Base-by-base conservation (phyloP, 1,284 basidiomycete genomes). In the Marasmius fiardii region DNA sequence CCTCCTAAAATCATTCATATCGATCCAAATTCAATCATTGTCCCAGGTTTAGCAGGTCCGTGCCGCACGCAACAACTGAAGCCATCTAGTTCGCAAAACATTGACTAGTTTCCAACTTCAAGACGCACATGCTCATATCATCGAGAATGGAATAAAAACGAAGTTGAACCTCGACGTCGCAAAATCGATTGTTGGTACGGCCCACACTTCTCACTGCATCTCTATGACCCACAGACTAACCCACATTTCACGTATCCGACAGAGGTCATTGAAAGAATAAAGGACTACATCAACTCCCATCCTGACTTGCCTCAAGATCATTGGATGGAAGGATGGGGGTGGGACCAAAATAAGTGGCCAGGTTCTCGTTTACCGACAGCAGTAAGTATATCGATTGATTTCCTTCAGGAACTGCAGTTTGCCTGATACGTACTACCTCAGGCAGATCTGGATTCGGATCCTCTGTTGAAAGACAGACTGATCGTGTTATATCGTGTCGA, bases 241-340 rank as follows among this genome's bases (percentile, higher is more conserved):
- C 4, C 11, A 20, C 16, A 8, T 20, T 51, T 21, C 34, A 23
- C 4, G 28, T 31, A 4, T 31, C 28, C 18, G 20, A 33, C 12
- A 60, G 59, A 62, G 28, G 53, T 60, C 10, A 52, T 60, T 21
- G 55, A 60, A 24, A 75, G 77, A 4, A 73, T 94, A 20, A 87
- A 88, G 58, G 61, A 67, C 0, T 90, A 91, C 62, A 80, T 93
- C 48, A 63, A 71, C 2, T 67, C 75, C 4, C 79, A 83, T 55
- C 80, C 85, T 0, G 79, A 83, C 45, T 65, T 87, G 8, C 43
- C 45, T 20, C 16, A 49, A n/a, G 50, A 58, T 24, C 74, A 70
- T 3, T 96, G 92, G 92, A 82, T 97, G 53, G 75, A 87, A 63
- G 95, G 93, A 3, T 82, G 90, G 74, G 95, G 94, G 4, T 98